phyloP scores from a whole-genome alignment of 1,139 yeast genomes.

The Candida albicans region DNA sequence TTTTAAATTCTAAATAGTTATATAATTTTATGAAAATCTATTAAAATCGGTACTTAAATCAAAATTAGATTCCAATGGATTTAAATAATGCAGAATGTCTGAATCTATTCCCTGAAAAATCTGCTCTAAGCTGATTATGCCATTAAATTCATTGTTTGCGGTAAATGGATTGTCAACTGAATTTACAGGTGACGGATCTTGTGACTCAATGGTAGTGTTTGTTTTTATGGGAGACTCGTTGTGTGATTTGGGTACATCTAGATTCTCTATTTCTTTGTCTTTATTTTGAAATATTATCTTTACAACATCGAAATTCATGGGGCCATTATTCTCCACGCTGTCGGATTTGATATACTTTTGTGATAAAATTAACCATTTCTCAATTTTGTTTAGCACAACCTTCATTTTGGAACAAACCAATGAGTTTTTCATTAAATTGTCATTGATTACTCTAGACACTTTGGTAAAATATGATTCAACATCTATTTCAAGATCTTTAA shows the following conservation, averaged over 20 bases:
- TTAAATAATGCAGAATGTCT: conserved; percentile 28
- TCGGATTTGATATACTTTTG: conserved; percentile 15
- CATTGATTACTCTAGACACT: conserved; percentile 25
- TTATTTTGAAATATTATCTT: conserved; percentile 45
- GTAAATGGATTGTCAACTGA: background rate
- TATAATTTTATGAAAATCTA: background rate
- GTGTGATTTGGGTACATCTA: conserved; percentile 33
- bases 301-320: conserved; percentile 27
- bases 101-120: conserved; percentile 35
- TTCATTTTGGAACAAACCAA: conserved; percentile 45
- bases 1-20: conserved; percentile 15
- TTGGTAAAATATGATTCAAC: conserved; percentile 37
- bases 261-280: conserved; percentile 41
- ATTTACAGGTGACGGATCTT: background rate
- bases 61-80: conserved; percentile 28
- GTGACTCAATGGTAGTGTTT: background rate
- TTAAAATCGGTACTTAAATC: conserved; percentile 14
- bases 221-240: background rate
- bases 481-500: conserved; percentile 27
- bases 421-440: conserved; percentile 28
- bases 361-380: conserved; percentile 50
- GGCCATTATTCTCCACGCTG: conserved; percentile 1
- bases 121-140: conserved; percentile 19
- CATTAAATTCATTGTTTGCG: background rate
- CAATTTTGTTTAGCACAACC: conserved; percentile 41